Evolutionary conservation across 2,329 filamentous ascomycete species (phyloP).

Genomic region (Phyllosticta capitalensis): DNA sequence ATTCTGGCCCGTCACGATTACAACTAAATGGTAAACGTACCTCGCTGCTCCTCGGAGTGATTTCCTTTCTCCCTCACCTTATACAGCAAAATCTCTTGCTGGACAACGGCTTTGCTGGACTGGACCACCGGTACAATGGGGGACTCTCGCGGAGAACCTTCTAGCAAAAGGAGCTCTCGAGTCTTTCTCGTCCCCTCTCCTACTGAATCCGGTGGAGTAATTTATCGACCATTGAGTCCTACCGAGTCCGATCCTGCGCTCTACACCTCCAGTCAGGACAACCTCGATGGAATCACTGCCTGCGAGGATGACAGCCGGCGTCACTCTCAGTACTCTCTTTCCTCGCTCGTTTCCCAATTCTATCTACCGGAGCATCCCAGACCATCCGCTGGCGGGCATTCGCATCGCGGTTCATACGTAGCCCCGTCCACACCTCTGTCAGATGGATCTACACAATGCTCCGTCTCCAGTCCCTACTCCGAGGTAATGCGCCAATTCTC

Average conservation of each 20-base stretch:
- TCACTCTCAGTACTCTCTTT: not conserved
- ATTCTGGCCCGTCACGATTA: not conserved
- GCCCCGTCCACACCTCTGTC: not conserved
- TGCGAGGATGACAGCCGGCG: not conserved
- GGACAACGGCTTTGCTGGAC: not conserved
- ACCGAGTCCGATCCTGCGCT: not conserved
- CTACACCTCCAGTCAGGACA: not conserved
- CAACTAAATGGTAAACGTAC: not conserved
- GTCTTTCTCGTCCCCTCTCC: not conserved
- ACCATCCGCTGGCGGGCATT: not conserved
- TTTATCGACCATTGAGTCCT: not conserved
- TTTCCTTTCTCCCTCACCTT: not conserved
- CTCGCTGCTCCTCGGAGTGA: not conserved
- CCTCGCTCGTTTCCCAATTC: not conserved
- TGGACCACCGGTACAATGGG: not conserved
- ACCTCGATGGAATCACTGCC: not conserved
- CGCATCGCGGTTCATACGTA: not conserved
- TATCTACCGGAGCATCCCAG: not conserved
- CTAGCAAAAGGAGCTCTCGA: not conserved
- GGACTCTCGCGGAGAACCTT: not conserved
- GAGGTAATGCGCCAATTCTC: not conserved
- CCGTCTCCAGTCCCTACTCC: not conserved
- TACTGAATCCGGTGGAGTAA: not conserved
- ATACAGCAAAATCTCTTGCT: not conserved
- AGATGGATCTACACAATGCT: not conserved